Base-by-base conservation (phyloP, 176 grass and related monocot species). In the Sorghum bicolor region DNA sequence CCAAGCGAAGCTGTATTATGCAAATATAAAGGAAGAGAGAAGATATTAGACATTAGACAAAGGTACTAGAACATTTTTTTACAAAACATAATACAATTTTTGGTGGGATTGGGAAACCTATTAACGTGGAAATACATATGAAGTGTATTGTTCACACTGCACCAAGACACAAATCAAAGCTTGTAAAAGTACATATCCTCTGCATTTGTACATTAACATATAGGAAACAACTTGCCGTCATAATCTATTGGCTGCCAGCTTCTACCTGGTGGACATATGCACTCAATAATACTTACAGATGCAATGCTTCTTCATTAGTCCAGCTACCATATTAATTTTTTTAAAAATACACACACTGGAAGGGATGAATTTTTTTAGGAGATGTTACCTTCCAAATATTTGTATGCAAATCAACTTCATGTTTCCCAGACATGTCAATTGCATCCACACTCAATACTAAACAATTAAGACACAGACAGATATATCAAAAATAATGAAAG, bases 321-420 rank as follows among this genome's bases (percentile, higher is more conserved):
- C 41, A 82, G 58, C 16, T 41, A 57, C 26, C 36, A 10, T 72
- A 74, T 19, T 65, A 22, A n/a, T n/a, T n/a, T 24, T 62, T 26
- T 43, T 43, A 26, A n/a, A 75, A 22, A 26, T 32, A 70, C 41
- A 44, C 64, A 55, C 10, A 38, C 11, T 31, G 6, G 22, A 80
- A 38, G 19, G 20, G 87, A 87, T 10, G 29, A 62, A 55, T 28
- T 77, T 81, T 77, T 76, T 8, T 50, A 69, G 31, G 38, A 84
- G 70, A 31, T 77, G 72, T 71, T 92, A 93, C 96, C 96, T 98
- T 98, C 96, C 96, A 98, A 76, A 98, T 95, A 82, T 90, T 98
- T 88, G 96, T 99, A 81, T 99, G 87, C 72, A 99, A 91, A 85
- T 99, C 96, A 72, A 99, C 96, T 85, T 99, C 96, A 83, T 99